Evolutionary conservation across 495 filamentous ascomycete species (phyloP).

Genomic region (Aspergillus haitiensis): DNA sequence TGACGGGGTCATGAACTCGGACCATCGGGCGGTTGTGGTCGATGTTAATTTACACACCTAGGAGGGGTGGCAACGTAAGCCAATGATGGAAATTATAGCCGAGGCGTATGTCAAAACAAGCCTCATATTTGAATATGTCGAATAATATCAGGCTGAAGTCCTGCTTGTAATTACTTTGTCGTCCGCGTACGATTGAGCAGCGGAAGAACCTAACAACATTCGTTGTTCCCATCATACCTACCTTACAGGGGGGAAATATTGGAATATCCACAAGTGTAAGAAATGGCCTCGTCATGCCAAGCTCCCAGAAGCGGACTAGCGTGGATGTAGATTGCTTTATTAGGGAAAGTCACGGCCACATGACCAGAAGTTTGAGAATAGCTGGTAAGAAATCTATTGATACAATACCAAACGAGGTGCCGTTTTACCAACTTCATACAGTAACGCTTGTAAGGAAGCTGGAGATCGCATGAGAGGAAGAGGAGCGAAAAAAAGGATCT

Average conservation of each 20-base stretch:
- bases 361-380: constrained; percentile 6
- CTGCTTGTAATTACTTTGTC: too few species aligned
- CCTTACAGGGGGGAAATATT: constrained; percentile 2
- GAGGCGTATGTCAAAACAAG: too few species aligned
- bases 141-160: too few species aligned
- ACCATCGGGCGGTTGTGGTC: constrained; percentile 72
- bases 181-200: too few species aligned
- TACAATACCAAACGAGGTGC: constrained; percentile 9
- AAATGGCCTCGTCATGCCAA: constrained; percentile 8
- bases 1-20: constrained; percentile 68
- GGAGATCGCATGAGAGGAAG: constrained; percentile 17
- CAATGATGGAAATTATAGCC: background rate
- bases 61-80: background rate
- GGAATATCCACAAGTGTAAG: constrained; percentile 11
- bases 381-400: constrained; percentile 4
- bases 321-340: background rate
- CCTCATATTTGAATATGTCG: too few species aligned
- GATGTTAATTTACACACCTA: constrained; percentile 47
- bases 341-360: constrained; percentile 10
- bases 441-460: constrained; percentile 21
- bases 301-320: background rate
- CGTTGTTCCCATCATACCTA: background rate
- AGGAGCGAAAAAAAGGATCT: constrained; percentile 9
- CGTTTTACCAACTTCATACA: constrained; percentile 17
- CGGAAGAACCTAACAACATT: too few species aligned